Conservation (phyloP, 2,329 filamentous ascomycete species). For the Fusarium praegraminearum region DNA sequence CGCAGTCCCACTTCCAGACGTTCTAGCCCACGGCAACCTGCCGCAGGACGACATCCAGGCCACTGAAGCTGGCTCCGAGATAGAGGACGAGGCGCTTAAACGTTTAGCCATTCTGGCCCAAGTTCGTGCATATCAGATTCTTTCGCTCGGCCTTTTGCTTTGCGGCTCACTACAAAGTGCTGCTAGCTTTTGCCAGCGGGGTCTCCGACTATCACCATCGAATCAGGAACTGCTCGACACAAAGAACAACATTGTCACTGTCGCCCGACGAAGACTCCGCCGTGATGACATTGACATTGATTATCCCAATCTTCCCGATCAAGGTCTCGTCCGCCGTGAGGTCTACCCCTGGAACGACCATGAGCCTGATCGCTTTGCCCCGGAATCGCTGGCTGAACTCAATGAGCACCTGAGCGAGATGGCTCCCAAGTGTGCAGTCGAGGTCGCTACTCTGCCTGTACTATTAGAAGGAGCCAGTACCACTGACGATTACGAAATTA, state of each 20-base stretch:
- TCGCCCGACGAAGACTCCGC: slow-evolving; percentile 63
- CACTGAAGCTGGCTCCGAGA: slow-evolving; percentile 50
- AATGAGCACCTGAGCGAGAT: slow-evolving; percentile 76
- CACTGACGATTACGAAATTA: slow-evolving; percentile 62
- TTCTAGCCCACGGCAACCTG: slow-evolving; percentile 61
- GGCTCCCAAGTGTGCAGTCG: slow-evolving; percentile 85
- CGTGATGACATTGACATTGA: slow-evolving; percentile 61
- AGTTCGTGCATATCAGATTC: slow-evolving; percentile 69
- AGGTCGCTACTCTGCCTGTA: slow-evolving; percentile 79
- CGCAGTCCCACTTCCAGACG: slow-evolving; percentile 55
- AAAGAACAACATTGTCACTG: slow-evolving; percentile 64
- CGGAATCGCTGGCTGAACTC: slow-evolving; percentile 75
- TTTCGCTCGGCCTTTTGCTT: slow-evolving; percentile 69
- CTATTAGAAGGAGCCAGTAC: slow-evolving; percentile 69
- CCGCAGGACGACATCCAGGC: slow-evolving; percentile 52
- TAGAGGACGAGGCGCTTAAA: slow-evolving; percentile 51
- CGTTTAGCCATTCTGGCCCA: slow-evolving; percentile 63
- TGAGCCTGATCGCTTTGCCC: slow-evolving; percentile 77
- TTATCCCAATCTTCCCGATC: slow-evolving; percentile 70
- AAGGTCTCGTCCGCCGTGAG: slow-evolving; percentile 75
- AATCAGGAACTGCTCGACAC: slow-evolving; percentile 68
- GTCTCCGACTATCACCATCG: slow-evolving; percentile 65
- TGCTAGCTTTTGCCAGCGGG: slow-evolving; percentile 72
- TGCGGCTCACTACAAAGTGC: slow-evolving; percentile 78
- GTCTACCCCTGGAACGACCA: slow-evolving; percentile 77